Conservation (phyloP, 768 basidiomycete species). For the Hericium alpestre region DNA sequence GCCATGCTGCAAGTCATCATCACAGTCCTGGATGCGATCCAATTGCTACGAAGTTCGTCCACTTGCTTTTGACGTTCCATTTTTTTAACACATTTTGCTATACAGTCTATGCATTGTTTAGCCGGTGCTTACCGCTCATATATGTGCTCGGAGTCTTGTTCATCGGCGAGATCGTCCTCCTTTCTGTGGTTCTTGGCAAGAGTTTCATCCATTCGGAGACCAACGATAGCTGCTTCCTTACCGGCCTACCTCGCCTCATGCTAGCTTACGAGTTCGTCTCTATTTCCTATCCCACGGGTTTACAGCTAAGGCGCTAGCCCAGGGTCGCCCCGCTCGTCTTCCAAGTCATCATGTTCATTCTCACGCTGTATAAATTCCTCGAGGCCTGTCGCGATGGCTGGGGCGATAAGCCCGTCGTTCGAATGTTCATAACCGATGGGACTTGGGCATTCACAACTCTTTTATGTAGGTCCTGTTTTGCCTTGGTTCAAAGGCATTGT, state of each 20-base stretch:
- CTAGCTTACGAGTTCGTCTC: conserved; percentile 14
- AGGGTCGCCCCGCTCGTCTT: conserved; percentile 17
- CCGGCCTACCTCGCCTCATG: conserved; percentile 13
- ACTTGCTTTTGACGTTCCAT: not conserved
- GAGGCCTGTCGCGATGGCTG: conserved; percentile 14
- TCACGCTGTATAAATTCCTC: conserved; percentile 16
- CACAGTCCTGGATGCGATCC: conserved; percentile 17
- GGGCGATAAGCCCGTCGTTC: conserved; percentile 15
- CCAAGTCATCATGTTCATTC: conserved; percentile 16
- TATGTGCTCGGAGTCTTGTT: conserved; percentile 9
- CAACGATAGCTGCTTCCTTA: conserved; percentile 16
- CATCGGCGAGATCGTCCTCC: not conserved
- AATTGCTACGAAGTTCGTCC: conserved; percentile 15
- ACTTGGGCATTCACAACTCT: conserved; percentile 20
- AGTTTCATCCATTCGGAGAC: conserved; percentile 12
- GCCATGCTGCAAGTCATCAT: conserved; percentile 15
- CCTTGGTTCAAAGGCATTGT: not conserved
- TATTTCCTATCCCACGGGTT: not conserved
- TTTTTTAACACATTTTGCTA: not conserved
- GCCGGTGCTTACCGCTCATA: conserved; percentile 7
- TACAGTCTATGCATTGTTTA: conserved; percentile 16
- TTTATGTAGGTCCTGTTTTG: conserved; percentile 7
- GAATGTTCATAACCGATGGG: conserved; percentile 17
- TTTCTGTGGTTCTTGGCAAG: not conserved
- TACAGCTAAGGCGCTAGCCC: not conserved